Evolutionary conservation across 805 yeast genomes (phyloP).

Genomic region (Myxozyma neotropica): DNA sequence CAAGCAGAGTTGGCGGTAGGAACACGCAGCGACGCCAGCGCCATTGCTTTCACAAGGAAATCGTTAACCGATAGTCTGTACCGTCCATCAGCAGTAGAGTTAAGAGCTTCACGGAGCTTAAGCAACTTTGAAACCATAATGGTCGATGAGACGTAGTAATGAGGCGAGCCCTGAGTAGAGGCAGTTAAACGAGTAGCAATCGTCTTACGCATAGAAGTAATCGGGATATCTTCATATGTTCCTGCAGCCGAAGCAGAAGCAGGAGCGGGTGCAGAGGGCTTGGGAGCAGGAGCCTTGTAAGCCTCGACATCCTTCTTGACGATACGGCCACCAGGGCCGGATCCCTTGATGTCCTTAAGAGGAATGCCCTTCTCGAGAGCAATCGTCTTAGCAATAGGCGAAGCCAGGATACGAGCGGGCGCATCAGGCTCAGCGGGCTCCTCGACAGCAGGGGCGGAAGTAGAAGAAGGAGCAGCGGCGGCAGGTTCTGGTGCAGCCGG

Average conservation of each 20-base stretch:
- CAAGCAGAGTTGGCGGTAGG: slow-evolving; percentile 95
- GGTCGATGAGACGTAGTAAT: slow-evolving; percentile 86
- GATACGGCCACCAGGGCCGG: slow-evolving; percentile 96
- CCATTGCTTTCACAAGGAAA: slow-evolving; percentile 89
- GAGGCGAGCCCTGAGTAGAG: slow-evolving; percentile 85
- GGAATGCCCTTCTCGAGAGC: slow-evolving; percentile 92
- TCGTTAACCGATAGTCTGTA: slow-evolving; percentile 94
- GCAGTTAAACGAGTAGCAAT: slow-evolving; percentile 85
- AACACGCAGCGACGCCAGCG: slow-evolving; percentile 84
- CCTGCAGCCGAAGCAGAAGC: slow-evolving; percentile 51
- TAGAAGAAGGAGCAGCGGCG: slow-evolving; percentile 37
- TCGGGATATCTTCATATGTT: slow-evolving; percentile 77
- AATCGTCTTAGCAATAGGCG: slow-evolving; percentile 90
- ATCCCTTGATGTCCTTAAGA: slow-evolving; percentile 79
- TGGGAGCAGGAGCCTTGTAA: slow-evolving; percentile 51
- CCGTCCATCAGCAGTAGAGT: slow-evolving; percentile 79
- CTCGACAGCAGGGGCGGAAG: slow-evolving; percentile 45
- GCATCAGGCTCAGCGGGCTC: slow-evolving; percentile 39
- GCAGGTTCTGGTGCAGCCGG: slow-evolving; percentile 39
- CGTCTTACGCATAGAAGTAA: slow-evolving; percentile 89
- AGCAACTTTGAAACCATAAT: slow-evolving; percentile 86
- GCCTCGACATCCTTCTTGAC: slow-evolving; percentile 86
- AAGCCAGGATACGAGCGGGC: slow-evolving; percentile 77
- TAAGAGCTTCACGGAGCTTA: slow-evolving; percentile 88
- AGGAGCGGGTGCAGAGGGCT: slow-evolving; percentile 38